Conservation (phyloP, 768 basidiomycete genomes). For the Lyophyllum decastes region DNA sequence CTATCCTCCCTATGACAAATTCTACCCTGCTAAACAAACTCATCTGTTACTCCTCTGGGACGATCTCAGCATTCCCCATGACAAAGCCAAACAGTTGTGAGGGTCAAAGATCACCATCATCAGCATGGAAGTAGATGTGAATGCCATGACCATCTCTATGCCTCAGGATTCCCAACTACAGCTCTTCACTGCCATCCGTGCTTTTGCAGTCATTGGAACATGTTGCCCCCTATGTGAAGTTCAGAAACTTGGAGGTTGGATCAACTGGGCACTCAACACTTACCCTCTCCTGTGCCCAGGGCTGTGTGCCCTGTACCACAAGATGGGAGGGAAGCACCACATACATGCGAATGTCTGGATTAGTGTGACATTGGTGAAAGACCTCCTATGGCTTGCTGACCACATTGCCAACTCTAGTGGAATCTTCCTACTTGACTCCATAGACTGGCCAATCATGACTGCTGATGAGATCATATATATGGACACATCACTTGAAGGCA, state of each 20-base stretch:
- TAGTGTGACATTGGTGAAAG: constrained; percentile 20
- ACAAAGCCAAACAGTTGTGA: constrained; percentile 38
- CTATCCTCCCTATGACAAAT: constrained; percentile 30
- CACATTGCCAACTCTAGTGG: constrained; percentile 20
- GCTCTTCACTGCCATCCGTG: neutral
- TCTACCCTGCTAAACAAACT: constrained; percentile 30
- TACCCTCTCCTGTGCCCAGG: constrained; percentile 35
- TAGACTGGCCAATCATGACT: constrained; percentile 14
- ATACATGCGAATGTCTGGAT: constrained; percentile 20
- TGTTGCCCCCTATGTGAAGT: constrained; percentile 9
- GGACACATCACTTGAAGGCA: constrained; percentile 21
- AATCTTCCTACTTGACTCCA: constrained; percentile 18
- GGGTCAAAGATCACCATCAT: constrained; percentile 34
- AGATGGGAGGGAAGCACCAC: constrained; percentile 10
- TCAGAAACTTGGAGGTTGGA: constrained; percentile 33
- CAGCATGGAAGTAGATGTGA: constrained; percentile 36
- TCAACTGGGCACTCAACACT: constrained; percentile 43
- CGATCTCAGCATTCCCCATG: constrained; percentile 38
- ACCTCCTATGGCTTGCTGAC: constrained; percentile 29
- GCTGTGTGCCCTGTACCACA: constrained; percentile 33
- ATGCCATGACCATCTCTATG: constrained; percentile 28
- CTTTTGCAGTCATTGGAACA: neutral
- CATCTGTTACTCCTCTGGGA: constrained; percentile 39
- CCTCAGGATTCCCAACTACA: constrained; percentile 7
- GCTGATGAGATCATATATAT: constrained; percentile 20